Evolutionary conservation across 441 rosid species (phyloP).

Genomic region (Gossypium gossypioides): DNA sequence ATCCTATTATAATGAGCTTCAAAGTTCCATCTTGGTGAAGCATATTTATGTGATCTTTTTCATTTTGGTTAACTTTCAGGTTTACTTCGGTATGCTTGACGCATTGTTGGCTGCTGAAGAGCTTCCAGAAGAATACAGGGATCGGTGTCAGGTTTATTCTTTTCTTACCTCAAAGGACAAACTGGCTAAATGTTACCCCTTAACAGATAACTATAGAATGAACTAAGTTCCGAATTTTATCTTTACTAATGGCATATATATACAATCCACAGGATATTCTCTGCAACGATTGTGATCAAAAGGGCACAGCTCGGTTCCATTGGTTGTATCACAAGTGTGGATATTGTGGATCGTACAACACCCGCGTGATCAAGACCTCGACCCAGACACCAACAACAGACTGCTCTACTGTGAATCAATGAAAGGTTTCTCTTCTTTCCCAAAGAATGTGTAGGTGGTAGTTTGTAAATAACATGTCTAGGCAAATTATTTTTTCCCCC

Average conservation of each 20-base stretch:
- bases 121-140: conserved; percentile 59
- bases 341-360: conserved; percentile 74
- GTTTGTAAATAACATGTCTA: conserved; percentile 22
- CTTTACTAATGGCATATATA: neutral
- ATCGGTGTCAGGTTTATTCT: conserved; percentile 45
- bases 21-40: neutral
- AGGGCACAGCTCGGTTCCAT: conserved; percentile 67
- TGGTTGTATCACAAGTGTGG: conserved; percentile 92
- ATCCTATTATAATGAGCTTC: neutral
- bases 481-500: neutral
- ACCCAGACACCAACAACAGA: conserved; percentile 17
- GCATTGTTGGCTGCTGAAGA: conserved; percentile 62
- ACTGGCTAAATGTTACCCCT: neutral
- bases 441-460: conserved; percentile 4
- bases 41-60: neutral
- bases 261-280: conserved; percentile 50
- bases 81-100: conserved; percentile 73
- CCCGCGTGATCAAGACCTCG: conserved; percentile 60
- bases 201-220: neutral
- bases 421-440: conserved; percentile 8
- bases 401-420: conserved; percentile 26
- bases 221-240: neutral
- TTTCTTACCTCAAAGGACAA: neutral
- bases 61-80: conserved; percentile 24
- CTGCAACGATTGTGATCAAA: conserved; percentile 80